Conservation (phyloP, 2,329 filamentous ascomycete species). For the Aureobasidium melanogenum region DNA sequence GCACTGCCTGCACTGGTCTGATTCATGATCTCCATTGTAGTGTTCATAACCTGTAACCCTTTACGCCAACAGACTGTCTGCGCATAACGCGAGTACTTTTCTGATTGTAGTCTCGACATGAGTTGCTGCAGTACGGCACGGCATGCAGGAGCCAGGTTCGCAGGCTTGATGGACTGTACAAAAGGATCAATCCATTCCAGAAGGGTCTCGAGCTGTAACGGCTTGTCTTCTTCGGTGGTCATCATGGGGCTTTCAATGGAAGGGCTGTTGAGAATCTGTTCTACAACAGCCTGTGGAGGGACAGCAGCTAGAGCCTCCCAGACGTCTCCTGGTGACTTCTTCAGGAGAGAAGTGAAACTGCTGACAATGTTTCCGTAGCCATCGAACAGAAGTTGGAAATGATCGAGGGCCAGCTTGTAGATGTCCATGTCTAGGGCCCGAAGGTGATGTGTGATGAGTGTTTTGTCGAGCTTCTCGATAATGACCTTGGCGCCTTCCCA, state of each 20-base stretch:
- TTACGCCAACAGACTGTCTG: slow-evolving; percentile 55
- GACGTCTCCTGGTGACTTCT: slow-evolving; percentile 69
- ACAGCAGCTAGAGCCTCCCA: slow-evolving; percentile 83
- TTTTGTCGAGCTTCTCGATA: slow-evolving; percentile 61
- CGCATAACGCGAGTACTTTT: slow-evolving; percentile 47
- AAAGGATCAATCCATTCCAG: slow-evolving; percentile 73
- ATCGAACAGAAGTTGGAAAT: slow-evolving; percentile 45
- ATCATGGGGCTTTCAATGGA: slow-evolving; percentile 54
- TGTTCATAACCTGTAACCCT: slow-evolving; percentile 49
- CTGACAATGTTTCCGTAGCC: slow-evolving; percentile 62
- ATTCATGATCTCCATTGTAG: slow-evolving; percentile 18
- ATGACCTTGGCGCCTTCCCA: slow-evolving; percentile 73
- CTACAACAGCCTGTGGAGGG: slow-evolving; percentile 70
- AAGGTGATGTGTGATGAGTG: slow-evolving; percentile 68
- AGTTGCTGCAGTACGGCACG: slow-evolving; percentile 69
- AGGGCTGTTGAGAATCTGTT: slow-evolving; percentile 70
- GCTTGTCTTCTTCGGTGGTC: slow-evolving; percentile 43
- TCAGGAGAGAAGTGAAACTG: slow-evolving; percentile 60
- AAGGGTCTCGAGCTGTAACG: slow-evolving; percentile 49
- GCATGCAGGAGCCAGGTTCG: slow-evolving; percentile 70
- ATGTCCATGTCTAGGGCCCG: slow-evolving; percentile 68
- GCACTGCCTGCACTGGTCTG: slow-evolving; percentile 24
- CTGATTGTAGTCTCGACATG: slow-evolving; percentile 54
- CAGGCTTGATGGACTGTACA: slow-evolving; percentile 64
- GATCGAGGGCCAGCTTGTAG: slow-evolving; percentile 51